Conservation (phyloP, 2,329 filamentous ascomycete species). For the Drechslera avenae region DNA sequence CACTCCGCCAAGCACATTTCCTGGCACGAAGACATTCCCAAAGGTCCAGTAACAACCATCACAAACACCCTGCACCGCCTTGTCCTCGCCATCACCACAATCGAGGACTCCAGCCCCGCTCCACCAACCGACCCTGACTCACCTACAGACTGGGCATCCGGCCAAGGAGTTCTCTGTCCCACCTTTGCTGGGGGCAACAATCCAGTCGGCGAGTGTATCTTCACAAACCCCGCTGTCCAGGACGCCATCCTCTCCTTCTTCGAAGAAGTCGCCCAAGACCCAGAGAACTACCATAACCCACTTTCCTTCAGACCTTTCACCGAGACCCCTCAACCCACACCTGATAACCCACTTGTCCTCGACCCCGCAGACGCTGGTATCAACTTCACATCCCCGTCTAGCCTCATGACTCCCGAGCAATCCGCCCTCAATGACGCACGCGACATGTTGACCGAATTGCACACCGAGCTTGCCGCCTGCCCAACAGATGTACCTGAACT, state of each 20-base stretch:
- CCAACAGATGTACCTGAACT: constrained; percentile 22
- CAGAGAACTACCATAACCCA: constrained; percentile 43
- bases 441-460: constrained; percentile 21
- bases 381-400: constrained; percentile 1
- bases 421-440: constrained; percentile 21
- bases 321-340: constrained; percentile 19
- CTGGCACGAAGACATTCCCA: constrained; percentile 21
- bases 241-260: constrained; percentile 65
- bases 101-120: background rate
- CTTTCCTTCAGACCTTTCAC: constrained; percentile 20
- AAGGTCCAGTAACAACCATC: constrained; percentile 3
- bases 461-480: constrained; percentile 24
- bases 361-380: constrained; percentile 10
- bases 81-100: background rate
- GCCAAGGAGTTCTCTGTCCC: constrained; percentile 42
- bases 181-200: constrained; percentile 70
- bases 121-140: background rate
- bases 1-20: constrained; percentile 8
- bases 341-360: constrained; percentile 20
- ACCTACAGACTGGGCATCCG: constrained; percentile 16
- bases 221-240: constrained; percentile 59
- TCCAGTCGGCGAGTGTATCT: constrained; percentile 64
- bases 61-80: constrained; percentile 17
- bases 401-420: constrained; percentile 28
- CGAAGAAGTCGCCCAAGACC: constrained; percentile 58